Base-by-base conservation (phyloP, 495 filamentous ascomycete genomes). In the Talaromyces thailandensis region DNA sequence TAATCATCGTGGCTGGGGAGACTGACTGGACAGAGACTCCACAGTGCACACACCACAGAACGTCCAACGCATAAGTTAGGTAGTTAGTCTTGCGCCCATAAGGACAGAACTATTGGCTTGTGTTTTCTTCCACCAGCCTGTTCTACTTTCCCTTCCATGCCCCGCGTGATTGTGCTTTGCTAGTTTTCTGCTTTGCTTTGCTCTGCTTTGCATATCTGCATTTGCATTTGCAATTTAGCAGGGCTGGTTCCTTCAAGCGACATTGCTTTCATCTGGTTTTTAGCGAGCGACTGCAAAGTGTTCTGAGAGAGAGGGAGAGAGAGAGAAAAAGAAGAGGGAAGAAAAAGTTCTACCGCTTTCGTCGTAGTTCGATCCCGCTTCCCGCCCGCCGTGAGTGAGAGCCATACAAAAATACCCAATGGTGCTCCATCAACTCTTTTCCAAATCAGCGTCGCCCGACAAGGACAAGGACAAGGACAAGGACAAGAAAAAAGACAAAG, bases 281-380 rank as follows among this genome's bases (percentile, higher is more conserved):
- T n/a, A n/a, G n/a, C n/a, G n/a, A n/a, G n/a, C n/a, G n/a, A n/a
- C n/a, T n/a, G n/a, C n/a, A n/a, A n/a, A n/a, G n/a, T n/a, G n/a
- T n/a, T n/a, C n/a, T n/a, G n/a, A n/a, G n/a, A 25, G 57, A 3
- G 18, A 40, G 23, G 4, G 6, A 16, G 31, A 35, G 18, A 37
- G 25, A 37, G n/a, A 58, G 32, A 37, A 58, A 37, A 24, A 58
- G 29, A 58, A 37, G 21, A 18, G 32, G 43, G 23, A 40, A 51
- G 35, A 61, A 48, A n/a, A 51, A 23, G 16, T 23, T 79, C 77
- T 72, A 78, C 76, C 77, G 75, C 76, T 72, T 79, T 79, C 77
- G 75, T 71, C 69, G 70, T 63, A 65, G 68, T 79, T 79, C 77
- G 75, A 79, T 69, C 35, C 57, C 16, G 53, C 64, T 66, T 67